phyloP scores from a whole-genome alignment of 2,329 filamentous ascomycete species.

The Chrysosporium queenslandicum region DNA sequence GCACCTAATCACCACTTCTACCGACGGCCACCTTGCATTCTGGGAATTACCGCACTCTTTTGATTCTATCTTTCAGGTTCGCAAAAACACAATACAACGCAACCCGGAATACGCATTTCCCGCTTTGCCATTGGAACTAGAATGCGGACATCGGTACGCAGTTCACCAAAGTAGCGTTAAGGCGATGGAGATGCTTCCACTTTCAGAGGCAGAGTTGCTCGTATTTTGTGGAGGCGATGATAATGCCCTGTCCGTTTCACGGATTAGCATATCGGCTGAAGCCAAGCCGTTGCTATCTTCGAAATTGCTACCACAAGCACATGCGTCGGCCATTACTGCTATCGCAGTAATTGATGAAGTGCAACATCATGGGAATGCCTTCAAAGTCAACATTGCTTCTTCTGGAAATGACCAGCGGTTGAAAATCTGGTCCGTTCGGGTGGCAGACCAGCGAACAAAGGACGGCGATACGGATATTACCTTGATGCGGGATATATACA shows the following conservation, averaged over 20 bases:
- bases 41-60: conserved; percentile 42
- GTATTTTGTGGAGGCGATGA: conserved; percentile 80
- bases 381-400: conserved; percentile 26
- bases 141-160: conserved; percentile 34
- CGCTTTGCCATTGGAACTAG: conserved; percentile 15
- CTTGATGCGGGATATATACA: conserved; percentile 29
- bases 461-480: conserved; percentile 20
- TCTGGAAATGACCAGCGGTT: conserved; percentile 41
- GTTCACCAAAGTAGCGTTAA: conserved; percentile 81
- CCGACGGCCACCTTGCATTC: conserved; percentile 64
- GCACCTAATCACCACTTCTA: conserved; percentile 54
- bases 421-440: conserved; percentile 34
- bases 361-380: conserved; percentile 5
- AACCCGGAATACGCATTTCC: not conserved
- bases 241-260: conserved; percentile 59
- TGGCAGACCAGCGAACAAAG: conserved; percentile 22
- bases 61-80: conserved; percentile 23
- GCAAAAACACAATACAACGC: conserved; percentile 8
- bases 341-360: conserved; percentile 25
- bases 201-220: conserved; percentile 34
- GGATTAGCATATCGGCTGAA: conserved; percentile 25
- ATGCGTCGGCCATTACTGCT: conserved; percentile 37
- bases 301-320: conserved; percentile 34
- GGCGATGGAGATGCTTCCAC: conserved; percentile 29
- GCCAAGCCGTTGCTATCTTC: conserved; percentile 22